Percentiles rank a stretch among this genome's conserved stretches.
phyloP scores from a whole-genome alignment of 2,329 filamentous ascomycete species.

The Colletotrichum graminicola region DNA sequence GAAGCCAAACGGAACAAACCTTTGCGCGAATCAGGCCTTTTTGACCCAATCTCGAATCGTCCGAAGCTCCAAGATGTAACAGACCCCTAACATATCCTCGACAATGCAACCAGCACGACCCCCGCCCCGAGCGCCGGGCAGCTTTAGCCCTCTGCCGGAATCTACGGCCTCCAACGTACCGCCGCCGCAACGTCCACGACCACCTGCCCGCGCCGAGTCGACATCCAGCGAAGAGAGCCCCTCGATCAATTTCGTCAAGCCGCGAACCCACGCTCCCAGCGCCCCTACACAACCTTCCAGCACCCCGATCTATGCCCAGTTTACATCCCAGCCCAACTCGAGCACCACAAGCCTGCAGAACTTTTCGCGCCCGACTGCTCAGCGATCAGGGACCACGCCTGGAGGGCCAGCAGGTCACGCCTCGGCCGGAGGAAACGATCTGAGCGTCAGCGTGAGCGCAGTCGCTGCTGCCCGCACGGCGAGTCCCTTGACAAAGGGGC shows the following conservation, averaged over 20 bases:
- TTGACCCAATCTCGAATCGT: constrained; percentile 37
- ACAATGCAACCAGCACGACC: constrained; percentile 64
- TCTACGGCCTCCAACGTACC: constrained; percentile 47
- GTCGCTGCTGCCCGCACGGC: constrained; percentile 45
- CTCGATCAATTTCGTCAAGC: constrained; percentile 61
- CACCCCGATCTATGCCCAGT: constrained; percentile 60
- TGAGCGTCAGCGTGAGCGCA: constrained; percentile 42
- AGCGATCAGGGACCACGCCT: constrained; percentile 43
- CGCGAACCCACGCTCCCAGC: constrained; percentile 49
- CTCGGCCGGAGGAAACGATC: constrained; percentile 29
- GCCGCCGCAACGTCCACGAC: constrained; percentile 50
- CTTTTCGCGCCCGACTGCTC: constrained; percentile 67
- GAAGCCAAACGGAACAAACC: constrained; percentile 21
- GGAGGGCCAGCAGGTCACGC: constrained; percentile 21
- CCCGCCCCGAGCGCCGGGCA: constrained; percentile 64
- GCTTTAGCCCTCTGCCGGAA: constrained; percentile 66
- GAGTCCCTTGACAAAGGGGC: constrained; percentile 52
- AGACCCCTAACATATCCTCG: constrained; percentile 47
- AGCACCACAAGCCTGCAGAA: constrained; percentile 65
- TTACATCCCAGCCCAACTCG: constrained; percentile 61
- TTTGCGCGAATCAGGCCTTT: constrained; percentile 7
- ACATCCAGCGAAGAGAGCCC: constrained; percentile 59
- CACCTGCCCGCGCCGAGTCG: constrained; percentile 58
- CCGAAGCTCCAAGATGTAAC: constrained; percentile 58
- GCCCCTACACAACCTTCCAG: constrained; percentile 32